Evolutionary conservation across 768 basidiomycete species (phyloP), one percentile per base, ranked within the genome.

Genomic region (Podaxis pistillaris): DNA sequence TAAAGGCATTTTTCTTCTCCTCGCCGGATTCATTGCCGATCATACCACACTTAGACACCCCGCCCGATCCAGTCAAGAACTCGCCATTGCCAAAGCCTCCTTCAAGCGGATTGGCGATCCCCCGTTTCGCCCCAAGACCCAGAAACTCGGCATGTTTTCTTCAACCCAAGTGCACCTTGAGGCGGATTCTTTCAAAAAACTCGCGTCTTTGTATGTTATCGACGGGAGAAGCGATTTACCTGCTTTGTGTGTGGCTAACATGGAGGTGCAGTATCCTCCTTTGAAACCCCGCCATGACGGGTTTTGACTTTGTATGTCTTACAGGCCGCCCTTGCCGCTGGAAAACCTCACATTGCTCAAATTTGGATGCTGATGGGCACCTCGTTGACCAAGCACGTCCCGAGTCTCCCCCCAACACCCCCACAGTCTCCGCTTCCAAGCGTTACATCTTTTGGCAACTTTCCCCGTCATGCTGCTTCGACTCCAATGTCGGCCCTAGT

Each of bases 171-270:
- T 70, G 28, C 69, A 67, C 1, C 72, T 79, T n/a, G 82, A 86
- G 56, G 58, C 76, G 1, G 79, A 84, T 17, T 74, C 68, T 3
- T 87, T 94, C 67, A 77, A 73, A 1, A 79, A 76, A 11, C 80
- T 94, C n/a, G 90, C 93, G 1, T 78, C 80, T 61, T 77, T 78
- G 0, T 93, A 91, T 64, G 70, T 84, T 1, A 78, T 90, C 53
- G 79, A 80, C 56, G 84, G 81, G 0, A 67, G 72, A 0, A 67
- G 72, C 2, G 79, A 81, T 62, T 79, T 81, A 54, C 68, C 69
- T 15, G 73, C 73, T 0, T 75, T 87, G 2, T 93, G 91, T 67
- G 73, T 73, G 12, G 68, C 76, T 60, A 94, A 94, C 64, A 86
- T 89, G 24, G 78, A 86, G 74, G 75, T 80, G n/a, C 64, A 52